Base-by-base conservation (phyloP, 495 filamentous ascomycete genomes). In the Aspergillus carlsbadensis region DNA sequence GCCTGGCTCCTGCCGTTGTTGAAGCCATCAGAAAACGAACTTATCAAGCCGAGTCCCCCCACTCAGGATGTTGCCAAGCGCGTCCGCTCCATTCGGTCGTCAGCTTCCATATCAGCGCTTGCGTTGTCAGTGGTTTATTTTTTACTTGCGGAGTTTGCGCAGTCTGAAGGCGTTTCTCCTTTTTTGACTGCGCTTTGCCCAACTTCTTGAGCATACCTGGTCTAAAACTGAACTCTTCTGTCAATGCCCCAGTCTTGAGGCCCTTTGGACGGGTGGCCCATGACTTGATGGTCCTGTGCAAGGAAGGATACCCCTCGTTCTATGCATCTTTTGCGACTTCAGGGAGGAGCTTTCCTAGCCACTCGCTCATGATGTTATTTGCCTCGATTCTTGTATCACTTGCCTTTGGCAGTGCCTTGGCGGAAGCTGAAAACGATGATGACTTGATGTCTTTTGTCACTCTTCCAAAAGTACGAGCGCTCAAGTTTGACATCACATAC, bases 391-490 rank as follows among this genome's bases (percentile, higher is more conserved):
- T 70, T 26, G 63, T 70, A 41, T 61, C 71, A 44, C 61, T 65
- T 10, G 57, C 59, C 10, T 58, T 71, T 44, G 59, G 62, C 35
- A 64, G 53, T 48, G 64, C 53, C 7, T 57, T 65, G 40, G 71
- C 66, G n/a, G 53, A 65, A 18, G 70, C 67, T 18, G 56, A 67
- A 17, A 58, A 63, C 17, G 63, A 70, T 54, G 66, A 73, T 65
- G 67, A 76, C 53, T 58, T 76, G 41, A 70, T 74, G 66, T 74
- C 70, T 37, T 74, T 74, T 56, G 64, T 74, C 50, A 74, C 71
- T 45, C 65, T 66, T 6, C 67, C 67, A 10, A 56, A 65, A 39
- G 45, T 64, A 10, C 51, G 62, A 49, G 65, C 67, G 8, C 53
- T 65, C 44, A 67, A 62, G 53, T 64, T 58, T 36, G 53, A 69